Evolutionary conservation across 192 early-diverging fungal genomes (phyloP), one percentile per base, ranked within the genome.

Genomic region (Coemansia sp.): DNA sequence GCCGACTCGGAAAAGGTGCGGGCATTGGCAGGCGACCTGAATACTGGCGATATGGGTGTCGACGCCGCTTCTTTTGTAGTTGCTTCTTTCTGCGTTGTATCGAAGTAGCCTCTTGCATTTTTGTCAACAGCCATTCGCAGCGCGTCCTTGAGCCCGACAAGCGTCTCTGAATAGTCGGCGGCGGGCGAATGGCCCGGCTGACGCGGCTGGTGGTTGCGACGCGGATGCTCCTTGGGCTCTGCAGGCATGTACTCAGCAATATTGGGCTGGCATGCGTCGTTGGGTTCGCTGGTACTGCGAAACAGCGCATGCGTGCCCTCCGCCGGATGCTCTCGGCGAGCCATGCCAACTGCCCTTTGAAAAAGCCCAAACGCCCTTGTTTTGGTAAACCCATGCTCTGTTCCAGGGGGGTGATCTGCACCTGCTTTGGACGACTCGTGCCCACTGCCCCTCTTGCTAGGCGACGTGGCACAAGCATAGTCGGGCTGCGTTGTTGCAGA

Each of bases 271-370:
- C 27, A 11, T 19, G 20, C 51, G 42, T 13, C 47, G 24, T 34
- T 47, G 29, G 61, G 50, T 14, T 62, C 56, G 19, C 50, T 69
- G 28, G 39, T 64, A 22, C 22, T 46, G 19, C 54, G 62, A 11
- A 54, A 63, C 0, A 54, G 55, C 11, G 39, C 23, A 13, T 36
- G 22, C 6, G 48, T 50, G 2, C 14, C 36, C 11, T 46, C 29
- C 20, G 35, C 18, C 16, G 49, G 19, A 6, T 45, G 29, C 5
- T 59, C 32, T 16, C 56, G 56, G 39, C 55, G 56, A 5, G 32
- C 53, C n/a, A 60, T 53, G 28, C 61, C 54, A 25, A 69, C 57
- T 35, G 68, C 68, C 30, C 51, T 69, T 60, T 69, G 61, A 52
- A 69, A 59, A 30, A 69, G 29, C 61, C 59, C 68, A 14, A 61